Base-by-base conservation (phyloP, 1,139 yeast species). In the Debaryomyces fabryi region DNA sequence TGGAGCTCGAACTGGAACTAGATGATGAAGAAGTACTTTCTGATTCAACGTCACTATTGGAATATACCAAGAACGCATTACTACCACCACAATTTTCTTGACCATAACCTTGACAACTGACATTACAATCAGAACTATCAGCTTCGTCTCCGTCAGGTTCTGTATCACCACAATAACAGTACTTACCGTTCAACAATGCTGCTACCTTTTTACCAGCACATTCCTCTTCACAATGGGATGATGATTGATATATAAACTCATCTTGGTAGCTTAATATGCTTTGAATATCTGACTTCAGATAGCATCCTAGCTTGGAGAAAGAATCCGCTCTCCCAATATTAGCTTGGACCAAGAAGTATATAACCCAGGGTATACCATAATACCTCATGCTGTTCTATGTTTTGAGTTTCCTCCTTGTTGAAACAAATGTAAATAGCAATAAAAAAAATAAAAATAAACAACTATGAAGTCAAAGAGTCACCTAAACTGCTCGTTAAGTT, bases 61-160 rank as follows among this genome's bases (percentile, higher is more conserved):
- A 58, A 54, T 74, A 83, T 9, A 86, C 81, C 45, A 78, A 69
- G 56, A 78, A 76, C 54, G 76, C 79, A 23, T 64, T 65, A 38
- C 56, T 41, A n/a, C 89, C 89, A 57, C 93, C 93, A 67, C 93
- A 86, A 20, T 63, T 72, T 51, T 82, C 85, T 7, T 56, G 50
- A 2, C 77, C 76, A 63, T 79, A 86, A 6, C 91, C 92, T 40
- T 66, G 63, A 65, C 93, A 86, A 2, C 63, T 49, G 3, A 62
- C 58, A 46, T 74, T 58, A 68, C 93, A 86, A 43, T 74, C 65
- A 29, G 72, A 62, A 30, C 53, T 57, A 49, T 54, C 63, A 1
- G 68, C 72, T 47, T 67, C 60, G 36, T 65, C 66, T 12, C 64
- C 42, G 16, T 58, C 54, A 12, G 84, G 82, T 16, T 65, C 64